Conservation (phyloP, 306 rosid genomes). For the Arachis hypogaea region DNA sequence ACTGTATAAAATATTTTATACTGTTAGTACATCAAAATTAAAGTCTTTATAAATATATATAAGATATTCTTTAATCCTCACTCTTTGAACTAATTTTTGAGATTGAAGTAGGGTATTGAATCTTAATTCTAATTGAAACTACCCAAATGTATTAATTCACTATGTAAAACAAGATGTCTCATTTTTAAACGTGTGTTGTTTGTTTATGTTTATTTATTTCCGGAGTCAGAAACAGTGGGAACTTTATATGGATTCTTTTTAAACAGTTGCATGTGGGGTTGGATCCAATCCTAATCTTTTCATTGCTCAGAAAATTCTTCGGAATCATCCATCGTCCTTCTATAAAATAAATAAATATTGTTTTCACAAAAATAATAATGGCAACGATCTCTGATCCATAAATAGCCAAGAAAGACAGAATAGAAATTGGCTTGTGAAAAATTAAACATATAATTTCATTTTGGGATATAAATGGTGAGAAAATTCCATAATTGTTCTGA, state of each 20-base stretch:
- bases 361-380: constrained; percentile 33
- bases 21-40: too few species aligned
- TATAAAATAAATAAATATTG: neutral
- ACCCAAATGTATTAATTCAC: too few species aligned
- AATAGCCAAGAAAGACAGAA: constrained; percentile 22
- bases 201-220: neutral
- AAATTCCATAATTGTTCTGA: neutral
- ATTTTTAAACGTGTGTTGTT: neutral
- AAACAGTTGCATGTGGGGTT: constrained; percentile 53
- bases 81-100: too few species aligned
- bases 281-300: constrained; percentile 40
- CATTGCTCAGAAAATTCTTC: constrained; percentile 38
- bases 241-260: constrained; percentile 29
- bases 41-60: too few species aligned
- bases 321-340: constrained; percentile 17
- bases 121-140: too few species aligned
- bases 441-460: too few species aligned
- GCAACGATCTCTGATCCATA: constrained; percentile 12
- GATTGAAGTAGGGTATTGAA: too few species aligned
- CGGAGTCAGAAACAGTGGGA: constrained; percentile 25
- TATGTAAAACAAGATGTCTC: too few species aligned
- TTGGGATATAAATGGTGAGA: too few species aligned
- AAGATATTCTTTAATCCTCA: too few species aligned
- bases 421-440: constrained; percentile 5
- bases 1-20: too few species aligned